Percentiles rank a stretch among this genome's conserved stretches.
Conservation (phyloP, 1,284 basidiomycete species). For the Rhodotorula sp. region DNA sequence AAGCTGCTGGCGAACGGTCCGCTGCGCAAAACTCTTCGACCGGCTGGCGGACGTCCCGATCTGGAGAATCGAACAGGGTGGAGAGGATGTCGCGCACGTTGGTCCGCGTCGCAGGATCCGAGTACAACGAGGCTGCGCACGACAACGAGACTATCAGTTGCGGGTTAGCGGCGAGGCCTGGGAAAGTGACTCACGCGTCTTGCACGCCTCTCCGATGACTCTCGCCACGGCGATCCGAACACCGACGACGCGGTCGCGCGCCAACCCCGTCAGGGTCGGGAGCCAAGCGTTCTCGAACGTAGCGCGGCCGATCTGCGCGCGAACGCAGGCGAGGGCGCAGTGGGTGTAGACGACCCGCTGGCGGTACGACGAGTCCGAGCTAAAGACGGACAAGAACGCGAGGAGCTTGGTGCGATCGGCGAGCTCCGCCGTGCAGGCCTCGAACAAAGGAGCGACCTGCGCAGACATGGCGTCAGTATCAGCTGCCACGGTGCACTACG, state of each 20-base stretch:
- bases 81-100: slow-evolving; percentile 42
- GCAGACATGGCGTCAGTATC: slow-evolving; percentile 35
- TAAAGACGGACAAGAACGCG: slow-evolving; percentile 29
- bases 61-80: slow-evolving; percentile 40
- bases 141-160: background rate
- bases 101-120: slow-evolving; percentile 42
- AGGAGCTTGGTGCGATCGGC: slow-evolving; percentile 18
- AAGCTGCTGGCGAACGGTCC: background rate
- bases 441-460: slow-evolving; percentile 60
- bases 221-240: slow-evolving; percentile 82
- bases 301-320: slow-evolving; percentile 41
- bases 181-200: slow-evolving; percentile 48
- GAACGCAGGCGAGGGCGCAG: slow-evolving; percentile 45
- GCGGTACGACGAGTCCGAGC: slow-evolving; percentile 24
- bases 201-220: slow-evolving; percentile 59
- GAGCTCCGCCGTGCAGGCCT: slow-evolving; percentile 42
- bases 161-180: too few species aligned
- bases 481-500: slow-evolving; percentile 29
- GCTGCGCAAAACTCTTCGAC: slow-evolving; percentile 27
- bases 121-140: slow-evolving; percentile 41
- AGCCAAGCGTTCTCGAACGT: slow-evolving; percentile 63
- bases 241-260: slow-evolving; percentile 71
- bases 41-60: slow-evolving; percentile 43
- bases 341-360: slow-evolving; percentile 25
- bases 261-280: slow-evolving; percentile 59